Percentiles rank a stretch among this genome's conserved stretches.
These are phyloP conservation scores for Aotearoamyces nothofagi DNA, from an alignment of 2,329 filamentous ascomycete genomes.

Conservation along the genomic window DNA sequence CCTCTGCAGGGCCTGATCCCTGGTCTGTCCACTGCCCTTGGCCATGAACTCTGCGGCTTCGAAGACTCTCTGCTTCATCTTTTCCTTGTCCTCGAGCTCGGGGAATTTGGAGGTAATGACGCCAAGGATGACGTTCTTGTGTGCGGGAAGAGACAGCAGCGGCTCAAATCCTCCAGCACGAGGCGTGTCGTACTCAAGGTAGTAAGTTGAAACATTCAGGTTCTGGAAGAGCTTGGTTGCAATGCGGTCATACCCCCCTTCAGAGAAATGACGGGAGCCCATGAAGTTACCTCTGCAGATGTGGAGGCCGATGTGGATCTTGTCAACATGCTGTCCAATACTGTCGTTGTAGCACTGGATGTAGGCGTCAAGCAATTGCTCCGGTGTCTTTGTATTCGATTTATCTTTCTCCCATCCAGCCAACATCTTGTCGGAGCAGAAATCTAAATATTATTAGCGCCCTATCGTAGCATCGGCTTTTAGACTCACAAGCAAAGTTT, in stretches of 20 bases:
- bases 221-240: slow-evolving; percentile 50
- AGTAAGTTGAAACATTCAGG: slow-evolving; percentile 50
- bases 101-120: slow-evolving; percentile 50
- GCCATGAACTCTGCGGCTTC: slow-evolving; percentile 56
- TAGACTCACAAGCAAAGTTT: slow-evolving; percentile 45
- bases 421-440: slow-evolving; percentile 60
- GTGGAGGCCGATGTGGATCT: slow-evolving; percentile 67
- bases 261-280: slow-evolving; percentile 49
- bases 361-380: slow-evolving; percentile 57
- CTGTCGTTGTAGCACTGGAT: slow-evolving; percentile 65
- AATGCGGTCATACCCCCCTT: slow-evolving; percentile 53
- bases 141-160: slow-evolving; percentile 40
- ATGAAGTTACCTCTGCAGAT: slow-evolving; percentile 59
- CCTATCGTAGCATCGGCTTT: no score
- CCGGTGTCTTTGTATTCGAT: slow-evolving; percentile 28
- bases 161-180: slow-evolving; percentile 53
- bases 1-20: slow-evolving; percentile 53
- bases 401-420: slow-evolving; percentile 51
- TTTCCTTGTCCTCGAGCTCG: slow-evolving; percentile 46
- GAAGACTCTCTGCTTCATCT: slow-evolving; percentile 43
- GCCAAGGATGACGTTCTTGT: slow-evolving; percentile 52
- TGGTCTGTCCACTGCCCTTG: slow-evolving; percentile 46
- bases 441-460: slow-evolving; percentile 41
- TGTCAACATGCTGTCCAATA: slow-evolving; percentile 44
- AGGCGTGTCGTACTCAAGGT: slow-evolving; percentile 54